Base-by-base conservation (phyloP, 768 basidiomycete genomes). In the Gloeostereum incarnatum region DNA sequence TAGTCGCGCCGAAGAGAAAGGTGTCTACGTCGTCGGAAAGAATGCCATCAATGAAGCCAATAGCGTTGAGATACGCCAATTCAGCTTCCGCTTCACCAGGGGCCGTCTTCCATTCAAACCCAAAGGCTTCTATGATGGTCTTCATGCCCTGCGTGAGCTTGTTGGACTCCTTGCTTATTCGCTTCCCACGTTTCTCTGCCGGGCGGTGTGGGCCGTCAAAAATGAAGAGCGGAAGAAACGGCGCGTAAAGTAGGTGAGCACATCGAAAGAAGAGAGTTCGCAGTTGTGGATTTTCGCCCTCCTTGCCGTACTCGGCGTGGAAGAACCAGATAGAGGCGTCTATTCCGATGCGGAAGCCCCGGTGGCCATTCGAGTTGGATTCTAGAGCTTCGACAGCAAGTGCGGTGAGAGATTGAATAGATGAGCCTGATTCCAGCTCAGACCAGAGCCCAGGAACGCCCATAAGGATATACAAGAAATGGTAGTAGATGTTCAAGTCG, bases 11-110 rank as follows among this genome's bases (percentile, higher is more conserved):
- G 45, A 97, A 97, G 2, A 96, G 60, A 51, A 94, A 82, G 39
- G 78, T 92, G 51, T 97, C 92, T 1, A 92, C 91, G 49, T 96
- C 93, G 55, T 97, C 93, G 0, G 92, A 87, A 31, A 93, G 67
- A 18, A 96, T 74, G 0, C 81, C 88, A 52, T 97, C 93, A 40
- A 97, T 84, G 37, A 84, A 56, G 2, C 89, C 89, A 30, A 80
- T 73, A 3, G 71, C 65, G 49, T 90, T 92, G 38, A 97, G 66
- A 45, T 86, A 81, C 0, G 92, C 92, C 2, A 97, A 66, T 52
- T 94, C 92, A 0, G 92, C 92, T 56, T 97, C 93, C 0, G 93
- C 93, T 58, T 96, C 93, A 13, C 89, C 91, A 5, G 92, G 92
- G 11, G 90, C 92, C 80, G 69, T 74, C 46, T 75, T 64, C 77